Conservation (phyloP, 257 asterid species). For the Solanum medicagineum region DNA sequence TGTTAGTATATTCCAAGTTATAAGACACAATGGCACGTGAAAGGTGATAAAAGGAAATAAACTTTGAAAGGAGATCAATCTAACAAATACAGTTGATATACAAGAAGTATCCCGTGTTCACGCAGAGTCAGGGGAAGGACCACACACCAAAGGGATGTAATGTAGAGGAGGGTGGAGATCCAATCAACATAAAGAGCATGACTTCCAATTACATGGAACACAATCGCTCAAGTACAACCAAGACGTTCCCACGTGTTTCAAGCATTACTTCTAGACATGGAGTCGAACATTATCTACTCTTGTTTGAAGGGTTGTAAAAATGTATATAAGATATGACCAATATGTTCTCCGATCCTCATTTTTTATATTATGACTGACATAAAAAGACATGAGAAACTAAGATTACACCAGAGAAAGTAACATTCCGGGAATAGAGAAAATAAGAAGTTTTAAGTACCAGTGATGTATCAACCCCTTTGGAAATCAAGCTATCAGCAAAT, state of each 20-base stretch:
- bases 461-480: conserved; percentile 81
- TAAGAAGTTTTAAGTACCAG: conserved; percentile 30
- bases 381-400: neutral
- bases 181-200: neutral
- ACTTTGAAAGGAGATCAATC: neutral
- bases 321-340: neutral
- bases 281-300: neutral
- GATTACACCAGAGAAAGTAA: neutral
- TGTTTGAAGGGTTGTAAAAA: neutral
- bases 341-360: neutral
- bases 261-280: neutral
- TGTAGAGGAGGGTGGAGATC: neutral
- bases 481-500: conserved; percentile 71
- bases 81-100: neutral
- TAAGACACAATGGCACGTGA: neutral
- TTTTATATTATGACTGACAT: neutral
- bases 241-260: neutral
- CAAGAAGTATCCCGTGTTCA: neutral
- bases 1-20: neutral
- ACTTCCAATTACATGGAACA: neutral
- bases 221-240: neutral
- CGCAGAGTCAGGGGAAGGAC: neutral
- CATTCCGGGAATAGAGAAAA: neutral
- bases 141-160: neutral
- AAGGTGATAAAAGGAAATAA: neutral